Conservation (phyloP, 495 filamentous ascomycete species). For the Annulohypoxylon stygium region DNA sequence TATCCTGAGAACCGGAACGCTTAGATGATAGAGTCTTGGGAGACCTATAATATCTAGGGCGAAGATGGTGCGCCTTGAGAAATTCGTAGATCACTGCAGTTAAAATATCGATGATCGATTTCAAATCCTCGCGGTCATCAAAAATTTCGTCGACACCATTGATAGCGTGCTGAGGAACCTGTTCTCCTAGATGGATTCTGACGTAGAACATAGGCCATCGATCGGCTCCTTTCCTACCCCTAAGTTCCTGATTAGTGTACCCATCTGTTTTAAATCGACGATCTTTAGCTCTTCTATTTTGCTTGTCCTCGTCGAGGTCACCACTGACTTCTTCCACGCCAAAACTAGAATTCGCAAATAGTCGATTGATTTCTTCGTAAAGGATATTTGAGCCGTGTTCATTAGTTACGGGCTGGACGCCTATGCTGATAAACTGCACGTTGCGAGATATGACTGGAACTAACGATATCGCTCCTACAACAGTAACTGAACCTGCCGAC, state of each 20-base stretch:
- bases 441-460: constrained; percentile 76
- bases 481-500: constrained; percentile 66
- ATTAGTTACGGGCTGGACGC: constrained; percentile 69
- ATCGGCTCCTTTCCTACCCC: constrained; percentile 75
- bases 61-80: constrained; percentile 74
- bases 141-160: constrained; percentile 53
- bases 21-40: constrained; percentile 12
- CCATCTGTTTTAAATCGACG: constrained; percentile 61
- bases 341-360: constrained; percentile 85
- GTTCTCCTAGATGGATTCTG: constrained; percentile 66
- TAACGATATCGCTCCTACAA: constrained; percentile 78
- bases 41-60: constrained; percentile 55
- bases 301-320: constrained; percentile 53
- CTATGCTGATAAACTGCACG: constrained; percentile 83
- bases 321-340: constrained; percentile 68
- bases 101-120: constrained; percentile 69
- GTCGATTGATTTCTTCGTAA: constrained; percentile 81
- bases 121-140: constrained; percentile 56
- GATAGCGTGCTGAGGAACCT: constrained; percentile 20
- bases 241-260: constrained; percentile 69
- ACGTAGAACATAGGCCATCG: constrained; percentile 94
- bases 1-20: background rate
- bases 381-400: constrained; percentile 72
- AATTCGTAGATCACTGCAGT: constrained; percentile 75
- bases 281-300: constrained; percentile 55